Evolutionary conservation across 306 rosid genomes (phyloP).

Genomic region (Echinosophora koreensis): DNA sequence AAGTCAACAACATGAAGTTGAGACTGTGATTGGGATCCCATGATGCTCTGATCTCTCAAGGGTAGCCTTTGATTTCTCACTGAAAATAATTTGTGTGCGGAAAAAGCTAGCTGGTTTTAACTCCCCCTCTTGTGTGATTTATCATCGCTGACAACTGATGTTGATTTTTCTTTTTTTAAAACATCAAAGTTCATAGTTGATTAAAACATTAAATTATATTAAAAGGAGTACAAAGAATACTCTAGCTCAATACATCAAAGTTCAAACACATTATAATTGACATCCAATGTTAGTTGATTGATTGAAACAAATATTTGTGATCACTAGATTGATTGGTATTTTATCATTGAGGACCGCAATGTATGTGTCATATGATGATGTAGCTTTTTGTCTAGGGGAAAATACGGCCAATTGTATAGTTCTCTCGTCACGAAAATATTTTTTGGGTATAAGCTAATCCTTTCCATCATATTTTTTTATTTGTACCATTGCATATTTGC

Average conservation of each 20-base stretch:
- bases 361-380: background rate
- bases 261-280: too few relatives aligned
- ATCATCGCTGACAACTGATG: background rate
- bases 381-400: background rate
- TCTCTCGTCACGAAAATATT: background rate
- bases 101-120: background rate
- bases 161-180: background rate
- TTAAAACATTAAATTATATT: too few relatives aligned
- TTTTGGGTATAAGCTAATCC: too few relatives aligned
- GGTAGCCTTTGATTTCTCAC: background rate
- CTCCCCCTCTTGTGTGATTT: background rate
- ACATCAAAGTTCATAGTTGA: too few relatives aligned
- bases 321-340: background rate
- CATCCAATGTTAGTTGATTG: background rate
- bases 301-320: background rate
- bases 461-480: too few relatives aligned
- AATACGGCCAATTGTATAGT: background rate
- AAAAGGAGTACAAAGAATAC: too few relatives aligned
- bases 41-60: background rate
- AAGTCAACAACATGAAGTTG: slow-evolving; percentile 47
- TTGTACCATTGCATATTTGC: too few relatives aligned
- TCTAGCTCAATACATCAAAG: too few relatives aligned
- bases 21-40: slow-evolving; percentile 49
- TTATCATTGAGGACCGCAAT: slow-evolving; percentile 1
- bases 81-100: background rate